These are phyloP conservation scores for Pythium insidiosum DNA, from an alignment of 352 stramenopile genomes.

Conservation along the genomic window DNA sequence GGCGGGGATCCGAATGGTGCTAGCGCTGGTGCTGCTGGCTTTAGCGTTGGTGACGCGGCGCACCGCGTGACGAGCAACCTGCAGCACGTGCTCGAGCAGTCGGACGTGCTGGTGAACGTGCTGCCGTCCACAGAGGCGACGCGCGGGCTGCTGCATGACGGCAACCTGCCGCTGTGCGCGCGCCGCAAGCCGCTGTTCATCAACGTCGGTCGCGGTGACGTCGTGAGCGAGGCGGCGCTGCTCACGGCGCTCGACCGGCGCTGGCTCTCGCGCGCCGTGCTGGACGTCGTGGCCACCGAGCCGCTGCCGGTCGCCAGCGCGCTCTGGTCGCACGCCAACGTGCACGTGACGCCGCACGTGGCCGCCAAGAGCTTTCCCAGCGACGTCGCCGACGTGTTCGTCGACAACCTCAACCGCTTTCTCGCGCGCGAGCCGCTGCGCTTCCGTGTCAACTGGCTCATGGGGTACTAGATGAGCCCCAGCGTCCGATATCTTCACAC, in stretches of 20 bases:
- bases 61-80: slow-evolving; percentile 39
- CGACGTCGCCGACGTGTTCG: slow-evolving; percentile 73
- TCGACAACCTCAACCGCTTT: slow-evolving; percentile 45
- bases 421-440: slow-evolving; percentile 24
- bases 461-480: slow-evolving; percentile 56
- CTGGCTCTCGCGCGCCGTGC: slow-evolving; percentile 48
- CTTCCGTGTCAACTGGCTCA: slow-evolving; percentile 42
- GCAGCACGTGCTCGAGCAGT: slow-evolving; percentile 30
- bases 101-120: slow-evolving; percentile 80
- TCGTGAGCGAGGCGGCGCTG: slow-evolving; percentile 55
- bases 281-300: slow-evolving; percentile 61
- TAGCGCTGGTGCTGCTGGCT: too few relatives aligned
- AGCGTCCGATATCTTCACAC: too few relatives aligned
- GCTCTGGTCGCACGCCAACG: slow-evolving; percentile 52
- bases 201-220: slow-evolving; percentile 82
- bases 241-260: slow-evolving; percentile 49
- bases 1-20: too few relatives aligned
- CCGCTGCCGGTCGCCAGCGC: slow-evolving; percentile 35
- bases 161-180: slow-evolving; percentile 30
- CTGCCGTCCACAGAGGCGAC: slow-evolving; percentile 74
- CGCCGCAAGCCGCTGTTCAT: slow-evolving; percentile 66
- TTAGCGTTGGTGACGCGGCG: too few relatives aligned
- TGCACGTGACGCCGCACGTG: slow-evolving; percentile 79
- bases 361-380: slow-evolving; percentile 63
- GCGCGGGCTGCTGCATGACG: slow-evolving; percentile 43